These are phyloP conservation scores for Paragyromitra xinjiangensis DNA, from an alignment of 495 filamentous ascomycete genomes.

Conservation along the genomic window DNA sequence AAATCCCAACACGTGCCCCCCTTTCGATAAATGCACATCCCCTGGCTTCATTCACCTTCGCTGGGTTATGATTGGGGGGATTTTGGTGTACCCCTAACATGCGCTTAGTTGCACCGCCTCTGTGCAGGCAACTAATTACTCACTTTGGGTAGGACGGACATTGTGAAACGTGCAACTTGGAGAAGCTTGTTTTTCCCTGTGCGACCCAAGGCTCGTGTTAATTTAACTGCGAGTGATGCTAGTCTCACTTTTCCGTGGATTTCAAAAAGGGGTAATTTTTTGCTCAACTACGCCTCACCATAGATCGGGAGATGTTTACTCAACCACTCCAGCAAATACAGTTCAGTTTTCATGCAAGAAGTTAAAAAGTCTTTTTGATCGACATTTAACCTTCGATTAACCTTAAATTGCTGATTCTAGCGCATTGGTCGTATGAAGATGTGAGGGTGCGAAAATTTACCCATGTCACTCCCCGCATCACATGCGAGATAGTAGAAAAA, in stretches of 20 bases:
- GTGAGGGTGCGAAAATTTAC: neutral
- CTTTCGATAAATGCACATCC: neutral
- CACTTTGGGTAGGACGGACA: conserved; percentile 5
- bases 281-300: neutral
- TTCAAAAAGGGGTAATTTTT: neutral
- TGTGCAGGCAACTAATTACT: neutral
- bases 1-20: neutral
- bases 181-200: conserved; percentile 21
- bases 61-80: neutral
- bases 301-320: neutral
- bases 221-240: neutral
- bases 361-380: too few relatives aligned
- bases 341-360: too few relatives aligned
- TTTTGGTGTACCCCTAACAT: neutral
- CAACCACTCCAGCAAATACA: neutral
- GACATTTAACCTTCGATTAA: too few relatives aligned
- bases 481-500: neutral
- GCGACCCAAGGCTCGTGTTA: conserved; percentile 9
- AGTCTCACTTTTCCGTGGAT: neutral
- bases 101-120: neutral
- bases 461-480: neutral
- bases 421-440: neutral
- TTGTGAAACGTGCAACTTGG: conserved; percentile 11
- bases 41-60: neutral
- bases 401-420: too few relatives aligned